A percentile compares a stretch with the other conserved stretches of the same genome.
These are phyloP conservation scores for Candida mattraensis DNA, from an alignment of 805 yeast species.

Conservation along the genomic window DNA sequence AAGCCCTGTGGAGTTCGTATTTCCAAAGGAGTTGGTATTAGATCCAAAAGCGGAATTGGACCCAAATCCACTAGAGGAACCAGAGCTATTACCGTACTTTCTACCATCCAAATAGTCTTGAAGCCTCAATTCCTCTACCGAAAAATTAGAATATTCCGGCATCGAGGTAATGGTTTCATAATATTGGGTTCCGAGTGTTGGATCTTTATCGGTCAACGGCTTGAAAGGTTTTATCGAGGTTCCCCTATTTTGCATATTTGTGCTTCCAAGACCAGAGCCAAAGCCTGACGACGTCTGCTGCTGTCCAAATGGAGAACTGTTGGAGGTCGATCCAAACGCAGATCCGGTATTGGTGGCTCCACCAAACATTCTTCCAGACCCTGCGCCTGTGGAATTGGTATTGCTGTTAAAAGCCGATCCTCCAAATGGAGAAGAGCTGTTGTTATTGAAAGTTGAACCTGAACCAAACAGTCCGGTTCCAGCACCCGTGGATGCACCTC, in stretches of 20 bases:
- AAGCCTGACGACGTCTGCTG: slow-evolving; percentile 27
- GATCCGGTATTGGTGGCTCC: slow-evolving; percentile 29
- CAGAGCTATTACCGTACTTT: slow-evolving; percentile 46
- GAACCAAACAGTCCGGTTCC: slow-evolving; percentile 39
- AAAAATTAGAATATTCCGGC: slow-evolving; percentile 84
- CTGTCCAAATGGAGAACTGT: slow-evolving; percentile 43
- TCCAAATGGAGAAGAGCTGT: slow-evolving; percentile 43
- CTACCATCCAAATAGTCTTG: slow-evolving; percentile 83
- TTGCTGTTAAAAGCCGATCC: slow-evolving; percentile 39
- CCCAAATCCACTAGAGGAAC: slow-evolving; percentile 15
- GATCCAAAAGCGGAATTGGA: slow-evolving; percentile 36
- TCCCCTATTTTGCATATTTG: slow-evolving; percentile 52
- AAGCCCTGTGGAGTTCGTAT: slow-evolving; percentile 24
- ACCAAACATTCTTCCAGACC: slow-evolving; percentile 19
- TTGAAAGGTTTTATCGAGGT: slow-evolving; percentile 71
- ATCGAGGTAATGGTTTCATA: slow-evolving; percentile 79
- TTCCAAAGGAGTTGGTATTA: slow-evolving; percentile 16
- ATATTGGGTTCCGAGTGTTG: slow-evolving; percentile 51
- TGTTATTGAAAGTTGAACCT: slow-evolving; percentile 14
- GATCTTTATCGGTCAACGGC: slow-evolving; percentile 71
- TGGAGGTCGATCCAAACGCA: slow-evolving; percentile 29
- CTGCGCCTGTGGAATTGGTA: slow-evolving; percentile 4
- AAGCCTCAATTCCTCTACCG: slow-evolving; percentile 84
- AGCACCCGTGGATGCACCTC: too few relatives aligned
- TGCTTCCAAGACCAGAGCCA: slow-evolving; percentile 33